Base-by-base conservation (phyloP, 441 rosid genomes). In the Populus hybrid region DNA sequence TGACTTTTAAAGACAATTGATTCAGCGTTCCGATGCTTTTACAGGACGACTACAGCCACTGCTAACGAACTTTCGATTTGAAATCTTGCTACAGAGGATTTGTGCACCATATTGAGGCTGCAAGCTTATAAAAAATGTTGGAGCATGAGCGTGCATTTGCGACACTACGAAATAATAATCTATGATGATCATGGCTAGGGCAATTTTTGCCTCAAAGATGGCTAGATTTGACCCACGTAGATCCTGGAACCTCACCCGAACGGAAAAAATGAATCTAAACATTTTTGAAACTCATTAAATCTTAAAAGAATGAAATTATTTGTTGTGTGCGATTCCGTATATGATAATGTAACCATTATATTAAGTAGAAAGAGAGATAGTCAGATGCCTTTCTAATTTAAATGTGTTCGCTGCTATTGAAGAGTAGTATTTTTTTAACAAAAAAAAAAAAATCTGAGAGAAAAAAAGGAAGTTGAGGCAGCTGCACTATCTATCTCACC, bases 191-290 rank as follows among this genome's bases (percentile, higher is more conserved):
- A 81, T 80, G 6, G 90, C 90, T 0, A 90, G 82, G 30, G 82
- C 88, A 4, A 87, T 72, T 80, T 90, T 90, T 12, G 88, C 74
- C 83, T 90, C 96, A 12, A 73, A 76, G 72, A 88, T 28, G 35
- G 85, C 95, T 35, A 93, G 83, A 79, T 83, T 78, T 87, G 91
- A 21, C 94, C 97, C 5, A 82, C 87, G 30, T 96, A 90, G 30
- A 74, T 67, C 81, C 88, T 85, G 10, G 89, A 90, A 10, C 93
- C 96, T 67, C 86, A 81, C n/a, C 91, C 92, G 65, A 87, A 90
- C 4, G 95, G 95, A 69, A 86, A 14, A 73, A 86, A 87, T 0
- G 87, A 64, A 38, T 66, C 71, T 21, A 67, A 23, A 30, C 50
- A 73, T 73, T 87, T 90, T 61, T 86, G 77, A 0, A 88, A 70